Evolutionary conservation across 768 basidiomycete species (phyloP).

Genomic region (Chalciporus piperatus): DNA sequence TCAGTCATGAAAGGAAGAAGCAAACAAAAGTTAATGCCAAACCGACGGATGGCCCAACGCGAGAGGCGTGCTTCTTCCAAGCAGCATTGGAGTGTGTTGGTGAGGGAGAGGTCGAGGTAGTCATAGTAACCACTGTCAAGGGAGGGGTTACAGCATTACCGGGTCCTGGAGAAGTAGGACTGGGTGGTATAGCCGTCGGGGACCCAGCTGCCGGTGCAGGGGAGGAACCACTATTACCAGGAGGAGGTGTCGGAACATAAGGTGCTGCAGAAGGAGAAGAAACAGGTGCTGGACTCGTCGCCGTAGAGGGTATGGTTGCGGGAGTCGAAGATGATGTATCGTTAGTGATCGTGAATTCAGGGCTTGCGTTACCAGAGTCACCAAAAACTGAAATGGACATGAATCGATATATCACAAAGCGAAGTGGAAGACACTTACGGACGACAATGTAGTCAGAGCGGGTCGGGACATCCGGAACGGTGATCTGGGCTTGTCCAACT

Average conservation of each 20-base stretch:
- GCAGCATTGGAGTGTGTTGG: conserved; percentile 23
- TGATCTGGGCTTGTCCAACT: conserved; percentile 31
- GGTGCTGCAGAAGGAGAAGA: conserved; percentile 2
- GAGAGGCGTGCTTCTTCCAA: conserved; percentile 22
- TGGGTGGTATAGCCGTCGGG: conserved; percentile 1
- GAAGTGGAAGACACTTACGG: conserved; percentile 23
- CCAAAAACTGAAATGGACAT: conserved; percentile 30
- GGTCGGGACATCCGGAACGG: conserved; percentile 34
- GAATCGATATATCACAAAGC: background rate
- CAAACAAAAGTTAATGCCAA: conserved; percentile 15
- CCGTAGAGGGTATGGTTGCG: conserved; percentile 5
- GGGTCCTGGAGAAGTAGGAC: background rate
- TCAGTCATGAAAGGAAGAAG: conserved; percentile 19
- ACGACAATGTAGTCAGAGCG: conserved; percentile 36
- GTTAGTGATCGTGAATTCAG: conserved; percentile 47
- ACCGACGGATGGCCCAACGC: conserved; percentile 12
- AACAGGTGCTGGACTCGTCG: conserved; percentile 6
- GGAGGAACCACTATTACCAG: background rate
- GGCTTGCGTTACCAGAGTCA: conserved; percentile 42
- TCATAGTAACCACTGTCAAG: conserved; percentile 5
- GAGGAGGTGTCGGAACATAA: background rate
- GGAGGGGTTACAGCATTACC: background rate
- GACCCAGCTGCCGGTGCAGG: background rate
- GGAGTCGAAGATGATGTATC: conserved; percentile 46
- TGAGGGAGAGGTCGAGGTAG: conserved; percentile 3